Percentiles rank a stretch among this genome's conserved stretches.
Conservation (phyloP, 2,329 filamentous ascomycete genomes). For the Chaetomiaceae sp. region DNA sequence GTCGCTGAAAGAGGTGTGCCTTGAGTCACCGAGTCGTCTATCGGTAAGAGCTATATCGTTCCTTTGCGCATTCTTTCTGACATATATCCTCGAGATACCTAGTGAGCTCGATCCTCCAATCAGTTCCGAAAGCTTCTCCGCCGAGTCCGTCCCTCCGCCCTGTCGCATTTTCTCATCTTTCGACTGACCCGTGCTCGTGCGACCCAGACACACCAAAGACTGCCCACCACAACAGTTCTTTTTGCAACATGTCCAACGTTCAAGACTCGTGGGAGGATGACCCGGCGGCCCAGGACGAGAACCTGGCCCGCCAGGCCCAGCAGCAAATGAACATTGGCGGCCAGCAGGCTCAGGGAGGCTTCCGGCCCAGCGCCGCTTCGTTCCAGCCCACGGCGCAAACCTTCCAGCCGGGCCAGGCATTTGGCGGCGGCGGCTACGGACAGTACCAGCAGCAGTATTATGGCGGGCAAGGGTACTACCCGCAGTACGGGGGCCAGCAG, state of each 20-base stretch:
- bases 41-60: neutral
- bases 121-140: neutral
- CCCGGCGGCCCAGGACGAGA: constrained; percentile 70
- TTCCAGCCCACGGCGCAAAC: constrained; percentile 69
- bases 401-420: constrained; percentile 70
- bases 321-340: constrained; percentile 71
- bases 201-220: neutral
- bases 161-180: constrained; percentile 17
- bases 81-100: neutral
- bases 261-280: constrained; percentile 96
- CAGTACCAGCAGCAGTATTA: constrained; percentile 54
- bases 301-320: constrained; percentile 70
- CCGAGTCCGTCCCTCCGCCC: neutral
- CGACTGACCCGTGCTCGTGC: constrained; percentile 10
- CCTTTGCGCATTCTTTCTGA: neutral
- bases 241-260: constrained; percentile 60
- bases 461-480: constrained; percentile 49
- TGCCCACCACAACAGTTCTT: neutral
- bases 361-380: constrained; percentile 62
- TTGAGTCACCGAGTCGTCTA: neutral
- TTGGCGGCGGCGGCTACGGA: constrained; percentile 52
- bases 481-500: constrained; percentile 48
- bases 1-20: neutral
- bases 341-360: constrained; percentile 43
- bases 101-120: neutral